Conservation (phyloP, 192 early-diverging fungal species). For the Mortierella claussenii region DNA sequence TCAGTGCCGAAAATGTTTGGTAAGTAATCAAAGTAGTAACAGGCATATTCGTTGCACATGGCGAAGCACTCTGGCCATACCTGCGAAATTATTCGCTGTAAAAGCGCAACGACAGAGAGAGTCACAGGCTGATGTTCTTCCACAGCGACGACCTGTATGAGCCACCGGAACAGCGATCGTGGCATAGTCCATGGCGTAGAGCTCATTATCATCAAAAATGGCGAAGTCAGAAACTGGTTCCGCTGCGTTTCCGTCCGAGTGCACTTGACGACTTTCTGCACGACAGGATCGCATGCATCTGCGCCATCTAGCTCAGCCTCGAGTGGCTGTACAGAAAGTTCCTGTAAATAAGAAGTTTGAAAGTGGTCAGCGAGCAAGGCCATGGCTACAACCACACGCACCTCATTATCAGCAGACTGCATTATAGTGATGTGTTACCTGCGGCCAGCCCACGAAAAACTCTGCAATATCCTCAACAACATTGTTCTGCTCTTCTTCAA, state of each 20-base stretch:
- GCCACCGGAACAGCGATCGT: constrained; percentile 33
- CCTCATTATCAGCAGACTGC: too few relatives aligned
- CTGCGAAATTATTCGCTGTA: constrained; percentile 27
- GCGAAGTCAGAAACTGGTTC: constrained; percentile 17
- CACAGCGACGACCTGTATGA: constrained; percentile 20
- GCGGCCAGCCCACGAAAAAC: constrained; percentile 45
- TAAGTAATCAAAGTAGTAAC: too few relatives aligned
- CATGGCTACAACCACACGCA: too few relatives aligned
- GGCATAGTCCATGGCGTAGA: constrained; percentile 41
- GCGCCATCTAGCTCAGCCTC: constrained; percentile 2
- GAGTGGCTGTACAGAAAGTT: neutral
- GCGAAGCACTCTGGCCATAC: too few relatives aligned
- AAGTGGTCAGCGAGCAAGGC: too few relatives aligned
- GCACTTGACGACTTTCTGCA: constrained; percentile 18
- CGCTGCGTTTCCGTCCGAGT: constrained; percentile 16
- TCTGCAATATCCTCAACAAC: constrained; percentile 36
- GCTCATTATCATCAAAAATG: constrained; percentile 17
- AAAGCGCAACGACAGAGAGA: constrained; percentile 14
- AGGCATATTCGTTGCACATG: too few relatives aligned
- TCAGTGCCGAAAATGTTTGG: too few relatives aligned
- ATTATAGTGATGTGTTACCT: too few relatives aligned
- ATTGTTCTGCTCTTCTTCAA: constrained; percentile 5
- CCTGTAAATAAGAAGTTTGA: constrained; percentile 5
- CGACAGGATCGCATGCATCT: constrained; percentile 12
- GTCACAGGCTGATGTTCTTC: constrained; percentile 25